Percentiles rank a stretch among this genome's conserved stretches.
phyloP scores from a whole-genome alignment of 2,329 filamentous ascomycete genomes.

The Calycina herbarum region DNA sequence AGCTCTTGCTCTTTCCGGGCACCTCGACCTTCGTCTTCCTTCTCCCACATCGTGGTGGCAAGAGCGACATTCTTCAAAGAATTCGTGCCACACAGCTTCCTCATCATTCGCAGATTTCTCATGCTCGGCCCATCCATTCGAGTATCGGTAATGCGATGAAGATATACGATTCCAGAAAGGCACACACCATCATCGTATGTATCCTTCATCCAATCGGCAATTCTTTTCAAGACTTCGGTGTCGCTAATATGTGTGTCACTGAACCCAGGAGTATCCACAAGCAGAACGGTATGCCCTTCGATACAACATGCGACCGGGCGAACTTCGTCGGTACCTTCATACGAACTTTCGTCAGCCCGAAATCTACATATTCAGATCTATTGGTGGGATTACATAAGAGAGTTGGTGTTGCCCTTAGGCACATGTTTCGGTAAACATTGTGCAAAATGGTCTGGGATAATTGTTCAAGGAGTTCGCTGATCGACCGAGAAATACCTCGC shows the following conservation, averaged over 20 bases:
- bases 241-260: slow-evolving; percentile 11
- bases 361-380: too few relatives aligned
- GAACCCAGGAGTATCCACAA: slow-evolving; percentile 17
- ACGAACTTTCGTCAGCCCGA: too few relatives aligned
- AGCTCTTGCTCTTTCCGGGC: neutral
- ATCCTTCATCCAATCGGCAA: slow-evolving; percentile 2
- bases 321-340: too few relatives aligned
- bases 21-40: neutral
- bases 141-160: slow-evolving; percentile 12
- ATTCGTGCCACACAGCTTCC: neutral
- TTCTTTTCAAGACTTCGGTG: slow-evolving; percentile 7
- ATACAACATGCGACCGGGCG: neutral
- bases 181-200: neutral
- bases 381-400: too few relatives aligned
- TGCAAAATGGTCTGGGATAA: too few relatives aligned
- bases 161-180: slow-evolving; percentile 10
- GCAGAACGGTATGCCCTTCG: neutral
- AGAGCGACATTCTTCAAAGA: neutral
- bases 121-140: neutral
- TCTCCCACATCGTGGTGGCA: slow-evolving; percentile 1
- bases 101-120: slow-evolving; percentile 5
- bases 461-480: too few relatives aligned
- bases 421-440: too few relatives aligned
- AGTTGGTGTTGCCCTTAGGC: too few relatives aligned
- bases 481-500: too few relatives aligned